These are phyloP conservation scores for Pseudogymnoascus sp. DNA, from an alignment of 2,329 filamentous ascomycete species.

Conservation along the genomic window DNA sequence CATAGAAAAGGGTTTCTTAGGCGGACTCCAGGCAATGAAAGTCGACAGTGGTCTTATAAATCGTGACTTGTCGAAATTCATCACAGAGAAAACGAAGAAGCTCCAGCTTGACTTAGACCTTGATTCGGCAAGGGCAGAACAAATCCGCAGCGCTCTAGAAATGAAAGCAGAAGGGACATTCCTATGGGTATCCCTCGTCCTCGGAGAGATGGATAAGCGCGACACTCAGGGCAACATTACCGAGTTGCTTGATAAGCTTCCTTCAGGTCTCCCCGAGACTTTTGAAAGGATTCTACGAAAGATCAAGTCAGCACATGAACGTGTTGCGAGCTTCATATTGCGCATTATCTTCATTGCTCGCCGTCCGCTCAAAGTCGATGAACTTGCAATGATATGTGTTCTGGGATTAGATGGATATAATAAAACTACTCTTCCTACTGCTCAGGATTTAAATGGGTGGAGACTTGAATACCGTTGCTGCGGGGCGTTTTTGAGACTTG, in stretches of 20 bases:
- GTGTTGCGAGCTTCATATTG: background rate
- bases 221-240: background rate
- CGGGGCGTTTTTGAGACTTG: slow-evolving; percentile 30
- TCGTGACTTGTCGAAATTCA: background rate
- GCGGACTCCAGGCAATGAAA: background rate
- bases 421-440: background rate
- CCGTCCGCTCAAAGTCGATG: background rate
- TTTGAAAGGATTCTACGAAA: background rate
- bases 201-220: slow-evolving; percentile 23
- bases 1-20: background rate
- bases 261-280: background rate
- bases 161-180: slow-evolving; percentile 30
- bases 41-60: background rate
- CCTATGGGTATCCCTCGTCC: slow-evolving; percentile 34
- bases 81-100: background rate
- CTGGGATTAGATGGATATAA: background rate
- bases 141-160: background rate
- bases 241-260: background rate
- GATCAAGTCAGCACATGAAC: background rate
- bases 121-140: background rate
- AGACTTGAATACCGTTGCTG: slow-evolving; percentile 18
- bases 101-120: background rate
- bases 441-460: background rate
- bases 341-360: background rate
- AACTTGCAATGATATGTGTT: background rate